Conservation (phyloP, 768 basidiomycete species). For the Cyathus striatus region DNA sequence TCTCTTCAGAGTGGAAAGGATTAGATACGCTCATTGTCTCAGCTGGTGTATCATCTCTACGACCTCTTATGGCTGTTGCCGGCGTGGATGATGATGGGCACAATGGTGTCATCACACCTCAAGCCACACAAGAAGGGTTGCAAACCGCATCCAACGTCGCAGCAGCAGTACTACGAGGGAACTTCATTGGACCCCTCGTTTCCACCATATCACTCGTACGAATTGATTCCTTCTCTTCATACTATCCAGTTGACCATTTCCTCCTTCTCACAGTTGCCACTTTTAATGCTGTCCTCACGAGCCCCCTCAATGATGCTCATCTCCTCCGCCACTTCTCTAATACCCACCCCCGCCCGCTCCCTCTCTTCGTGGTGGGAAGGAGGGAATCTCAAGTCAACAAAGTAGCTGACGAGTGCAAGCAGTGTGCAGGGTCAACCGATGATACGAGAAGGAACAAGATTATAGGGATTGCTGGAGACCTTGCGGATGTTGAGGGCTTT, state of each 20-base stretch:
- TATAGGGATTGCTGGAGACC: constrained; percentile 56
- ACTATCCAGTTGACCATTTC: not conserved
- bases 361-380: constrained; percentile 77
- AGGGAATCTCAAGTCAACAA: constrained; percentile 46
- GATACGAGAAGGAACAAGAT: constrained; percentile 30
- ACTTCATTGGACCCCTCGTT: constrained; percentile 67
- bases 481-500: constrained; percentile 59
- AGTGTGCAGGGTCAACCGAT: too few species aligned
- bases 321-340: constrained; percentile 71
- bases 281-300: constrained; percentile 57
- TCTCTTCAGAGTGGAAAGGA: constrained; percentile 64
- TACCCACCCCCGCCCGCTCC: constrained; percentile 82
- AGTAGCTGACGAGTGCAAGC: constrained; percentile 67
- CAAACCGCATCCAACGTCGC: constrained; percentile 54
- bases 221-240: constrained; percentile 3
- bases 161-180: constrained; percentile 50
- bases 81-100: constrained; percentile 37
- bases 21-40: constrained; percentile 79
- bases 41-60: constrained; percentile 81
- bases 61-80: constrained; percentile 68
- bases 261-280: constrained; percentile 58
- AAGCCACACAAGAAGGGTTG: constrained; percentile 51
- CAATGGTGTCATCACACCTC: constrained; percentile 22
- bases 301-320: constrained; percentile 75
- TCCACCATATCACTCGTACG: constrained; percentile 70